Base-by-base conservation (phyloP, 2,329 filamentous ascomycete genomes). In the Cladophialophora exuberans region DNA sequence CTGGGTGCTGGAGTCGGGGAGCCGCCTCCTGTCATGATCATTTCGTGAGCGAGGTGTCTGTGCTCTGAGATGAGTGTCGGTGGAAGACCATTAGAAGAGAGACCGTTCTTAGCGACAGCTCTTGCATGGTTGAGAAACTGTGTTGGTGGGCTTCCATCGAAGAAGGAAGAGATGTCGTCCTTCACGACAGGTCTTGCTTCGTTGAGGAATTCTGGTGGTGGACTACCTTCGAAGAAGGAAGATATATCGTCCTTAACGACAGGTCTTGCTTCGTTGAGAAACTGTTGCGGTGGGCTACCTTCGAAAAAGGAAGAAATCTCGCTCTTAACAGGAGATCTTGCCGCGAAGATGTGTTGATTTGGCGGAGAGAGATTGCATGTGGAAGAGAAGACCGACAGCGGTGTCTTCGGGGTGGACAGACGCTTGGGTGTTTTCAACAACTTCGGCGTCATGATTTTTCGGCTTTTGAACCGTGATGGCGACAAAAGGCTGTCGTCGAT, bases 11-110 rank as follows among this genome's bases (percentile, higher is more conserved):
- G 46, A 10, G 33, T 48, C 7, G 50, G 54, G 20, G 54, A 49
- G 17, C 57, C 54, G 18, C 57, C 50, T 30, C 50, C 54, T 48
- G 54, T 25, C 25, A 53, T 52, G 36, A 59, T 59, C 43, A 49
- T 53, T 28, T 31, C 18, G 52, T 52, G 46, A 3, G 53, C 38
- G 18, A 26, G 33, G 26, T 30, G 52, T 30, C 56, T 48, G n/a
- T 36, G 23, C 33, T 38, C 44, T 4, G 33, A 33, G 28, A 45
- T 43, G 9, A 43, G 52, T 18, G 52, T 52, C 20, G 56, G 52
- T 52, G 23, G 33, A 45, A 56, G 31, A 46, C 31, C n/a, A n/a
- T n/a, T n/a, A 18, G 56, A 56, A 20, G 48, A 55, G 17, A 56
- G 55, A 28, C 56, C 52, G 49, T 48, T 53, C 28, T 55, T 41